Base-by-base conservation (phyloP, 2,329 filamentous ascomycete genomes). In the Venturia effusa region DNA sequence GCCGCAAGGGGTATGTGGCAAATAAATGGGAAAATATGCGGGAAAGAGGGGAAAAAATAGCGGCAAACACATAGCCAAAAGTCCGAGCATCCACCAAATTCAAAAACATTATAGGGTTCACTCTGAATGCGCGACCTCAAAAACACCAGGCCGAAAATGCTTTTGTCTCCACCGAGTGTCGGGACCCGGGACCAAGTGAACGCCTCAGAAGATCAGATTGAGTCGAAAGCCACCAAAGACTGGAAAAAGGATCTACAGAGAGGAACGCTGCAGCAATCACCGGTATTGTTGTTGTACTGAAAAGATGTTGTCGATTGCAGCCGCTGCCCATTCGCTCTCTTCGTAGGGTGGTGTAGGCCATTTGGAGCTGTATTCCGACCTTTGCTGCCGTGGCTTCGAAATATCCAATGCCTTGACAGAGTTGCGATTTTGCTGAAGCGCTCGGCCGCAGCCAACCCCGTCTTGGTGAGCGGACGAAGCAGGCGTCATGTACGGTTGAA, bases 261-360 rank as follows among this genome's bases (percentile, higher is more conserved):
- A 15, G 22, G 17, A 51, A 15, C 6, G 45, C 17, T 24, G 45
- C 10, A 27, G 27, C 7, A 30, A 55, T 63, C 61, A 63, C 51
- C 61, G 61, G 48, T 63, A 63, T 24, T 45, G 32, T 4, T 55
- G 30, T 24, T 60, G 54, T 3, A 54, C 55, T 2, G 54, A 40
- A 40, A 64, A 64, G 13, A 64, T 64, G 39, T 54, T 64, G 15
- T 90, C 88, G 13, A 91, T 85, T 37, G 90, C 89, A 51, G 89
- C 88, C 10, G 88, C 86, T 22, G 88, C 91, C 93, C 92, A 97
- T 73, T 96, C 92, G 67, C 87, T 87, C 70, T 96, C 92, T 34
- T 96, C 92, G 69, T 97, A 96, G 3, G 94, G 93, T 27, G 94
- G 94, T 19, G 94, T 97, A 3, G 92, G 93, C 88, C 92, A 97